Evolutionary conservation across 805 yeast species (phyloP), one percentile per base, ranked within the genome.

Genomic region (Myxozyma neotropica): DNA sequence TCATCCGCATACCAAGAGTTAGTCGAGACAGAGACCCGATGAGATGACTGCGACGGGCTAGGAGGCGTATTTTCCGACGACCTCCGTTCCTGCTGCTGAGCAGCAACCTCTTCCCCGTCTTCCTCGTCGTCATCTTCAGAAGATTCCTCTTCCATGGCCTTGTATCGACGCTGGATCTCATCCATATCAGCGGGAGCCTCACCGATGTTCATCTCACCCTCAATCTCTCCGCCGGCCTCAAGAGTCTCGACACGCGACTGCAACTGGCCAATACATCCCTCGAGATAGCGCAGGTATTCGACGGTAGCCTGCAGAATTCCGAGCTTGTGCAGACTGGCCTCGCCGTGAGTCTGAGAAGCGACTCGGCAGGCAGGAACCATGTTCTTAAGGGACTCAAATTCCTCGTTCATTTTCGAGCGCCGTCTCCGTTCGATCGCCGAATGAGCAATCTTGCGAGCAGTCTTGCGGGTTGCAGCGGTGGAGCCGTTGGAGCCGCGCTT

Each of bases 261-360:
- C 23, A 62, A 44, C 33, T 60, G 57, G 27, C 49, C 43, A 13
- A 62, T 31, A 50, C 66, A 62, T 4, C 51, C 53, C 70, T 88
- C 91, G 50, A 88, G 77, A 68, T 87, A 86, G 61, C 83, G 78
- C 63, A 89, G 85, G 69, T 89, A 88, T 69, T 87, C 92, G 24
- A 89, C 95, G 0, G 93, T 83, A n/a, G 89, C 85, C 71, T 88
- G 91, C 43, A 89, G 74, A 29, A 89, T 87, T 2, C 91, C 88
- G 61, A 89, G 79, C 73, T 89, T 89, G 74, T 88, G 89, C 84
- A 89, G 86, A 19, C 87, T 87, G 60, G 83, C 86, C 55, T 75
- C 77, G 21, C 75, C 75, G 43, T 70, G 61, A 19, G 73, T 67
- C 26, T 71, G 64, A 15, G 64, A 61, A 23, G 81, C 78, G 33